Evolutionary conservation across 2,329 filamentous ascomycete species (phyloP).

Genomic region (Lasiodiplodia citricola): DNA sequence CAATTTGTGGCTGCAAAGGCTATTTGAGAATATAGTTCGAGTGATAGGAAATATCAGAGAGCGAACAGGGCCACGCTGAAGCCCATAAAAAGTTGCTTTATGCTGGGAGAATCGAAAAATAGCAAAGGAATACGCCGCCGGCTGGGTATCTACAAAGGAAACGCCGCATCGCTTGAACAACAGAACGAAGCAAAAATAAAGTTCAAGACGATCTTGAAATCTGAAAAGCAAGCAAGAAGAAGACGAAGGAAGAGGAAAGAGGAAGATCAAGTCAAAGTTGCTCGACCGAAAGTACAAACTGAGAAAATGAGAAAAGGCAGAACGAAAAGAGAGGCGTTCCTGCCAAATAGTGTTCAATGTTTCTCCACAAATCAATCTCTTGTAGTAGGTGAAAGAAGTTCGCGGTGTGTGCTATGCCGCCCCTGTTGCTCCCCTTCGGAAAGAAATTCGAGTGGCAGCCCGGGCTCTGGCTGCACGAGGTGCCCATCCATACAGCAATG

Average conservation of each 20-base stretch:
- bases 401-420: not conserved
- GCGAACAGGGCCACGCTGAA: not conserved
- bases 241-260: not conserved
- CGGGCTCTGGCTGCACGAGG: not conserved
- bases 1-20: not conserved
- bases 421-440: not conserved
- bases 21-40: not conserved
- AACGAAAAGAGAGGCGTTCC: not conserved
- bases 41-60: not conserved
- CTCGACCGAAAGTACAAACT: not conserved
- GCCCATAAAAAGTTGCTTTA: not conserved
- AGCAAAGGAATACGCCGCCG: slow-evolving; percentile 17
- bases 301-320: not conserved
- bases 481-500: not conserved
- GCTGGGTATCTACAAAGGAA: slow-evolving; percentile 14
- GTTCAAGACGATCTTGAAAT: not conserved
- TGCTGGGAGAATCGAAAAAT: not conserved
- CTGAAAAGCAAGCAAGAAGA: not conserved
- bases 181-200: not conserved
- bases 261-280: not conserved
- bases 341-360: not conserved
- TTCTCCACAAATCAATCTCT: not conserved
- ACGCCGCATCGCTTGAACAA: not conserved
- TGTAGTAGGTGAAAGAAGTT: not conserved
- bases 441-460: not conserved